Evolutionary conservation across 1,284 basidiomycete genomes (phyloP), one percentile per base, ranked within the genome.

Genomic region (Cryptococcus maquisensis): DNA sequence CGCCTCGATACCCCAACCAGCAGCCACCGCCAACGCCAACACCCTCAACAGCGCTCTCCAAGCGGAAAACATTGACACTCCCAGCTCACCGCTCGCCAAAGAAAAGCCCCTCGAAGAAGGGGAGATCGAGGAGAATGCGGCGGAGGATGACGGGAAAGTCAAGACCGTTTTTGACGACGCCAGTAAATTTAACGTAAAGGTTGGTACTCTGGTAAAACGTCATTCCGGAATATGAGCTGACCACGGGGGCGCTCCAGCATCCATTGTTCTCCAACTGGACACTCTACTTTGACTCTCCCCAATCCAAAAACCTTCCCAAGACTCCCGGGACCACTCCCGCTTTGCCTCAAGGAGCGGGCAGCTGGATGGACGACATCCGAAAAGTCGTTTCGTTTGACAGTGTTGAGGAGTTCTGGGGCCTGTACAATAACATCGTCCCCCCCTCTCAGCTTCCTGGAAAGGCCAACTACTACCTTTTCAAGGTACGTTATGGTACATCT

Each of bases 401-500:
- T 59, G 92, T 97, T 24, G 93, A 97, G 78, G 93, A 96, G 76
- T 97, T 97, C 77, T 97, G 94, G 94, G 92, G 93, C 86, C 79
- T 98, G 60, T 96, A 98, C 80, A 96, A 98, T 79, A 97, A 98
- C 79, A 94, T 98, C 67, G 86, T 98, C 32, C 89, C 93, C 18
- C 96, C 95, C n/a, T 94, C 91, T 21, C 84, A 86, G 69, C 80
- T 98, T 65, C 92, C 92, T 37, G 86, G 86, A 77, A 97, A 94
- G 79, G 92, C 94, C 37, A 98, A 98, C 76, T 98, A 98, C 78
- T 98, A 98, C 80, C 82, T 98, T 57, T 98, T 98, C 86, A 98
- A 97, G 82, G 66, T 79, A 62, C 49, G 74, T 75, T 18, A 1
- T 2, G 16, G 12, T 12, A 12, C 36, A 18, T 41, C 28, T 21